Conservation (phyloP, 2,329 filamentous ascomycete species). For the Xylaria sp. region DNA sequence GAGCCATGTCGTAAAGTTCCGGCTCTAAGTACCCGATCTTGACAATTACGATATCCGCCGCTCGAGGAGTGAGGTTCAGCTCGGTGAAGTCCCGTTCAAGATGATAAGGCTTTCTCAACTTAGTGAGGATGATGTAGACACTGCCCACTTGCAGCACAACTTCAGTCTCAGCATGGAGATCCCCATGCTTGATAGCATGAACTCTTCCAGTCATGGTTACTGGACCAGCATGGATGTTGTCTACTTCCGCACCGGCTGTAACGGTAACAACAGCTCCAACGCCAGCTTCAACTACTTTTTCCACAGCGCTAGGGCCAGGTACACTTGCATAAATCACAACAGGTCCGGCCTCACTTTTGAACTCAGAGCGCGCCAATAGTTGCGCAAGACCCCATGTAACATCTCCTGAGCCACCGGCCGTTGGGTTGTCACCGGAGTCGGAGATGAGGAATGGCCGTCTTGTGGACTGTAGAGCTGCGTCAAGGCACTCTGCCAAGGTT, state of each 20-base stretch:
- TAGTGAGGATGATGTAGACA: slow-evolving; percentile 63
- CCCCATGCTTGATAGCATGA: slow-evolving; percentile 62
- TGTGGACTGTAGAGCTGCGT: slow-evolving; percentile 55
- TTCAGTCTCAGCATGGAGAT: slow-evolving; percentile 59
- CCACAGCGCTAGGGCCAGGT: slow-evolving; percentile 58
- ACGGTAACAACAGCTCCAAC: slow-evolving; percentile 61
- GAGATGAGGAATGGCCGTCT: slow-evolving; percentile 64
- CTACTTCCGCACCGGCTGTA: slow-evolving; percentile 62
- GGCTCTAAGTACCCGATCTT: slow-evolving; percentile 68
- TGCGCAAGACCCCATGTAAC: slow-evolving; percentile 62
- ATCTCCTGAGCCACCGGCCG: slow-evolving; percentile 64
- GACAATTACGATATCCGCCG: slow-evolving; percentile 63
- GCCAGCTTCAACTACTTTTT: slow-evolving; percentile 56
- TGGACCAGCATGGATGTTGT: slow-evolving; percentile 60
- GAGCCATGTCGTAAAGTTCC: slow-evolving; percentile 64
- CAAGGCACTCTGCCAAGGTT: slow-evolving; percentile 59
- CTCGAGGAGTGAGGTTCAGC: slow-evolving; percentile 57
- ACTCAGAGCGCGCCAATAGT: slow-evolving; percentile 59
- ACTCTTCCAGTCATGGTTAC: slow-evolving; percentile 63
- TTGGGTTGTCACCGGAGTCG: slow-evolving; percentile 67
- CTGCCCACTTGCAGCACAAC: slow-evolving; percentile 62
- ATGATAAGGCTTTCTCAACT: slow-evolving; percentile 65
- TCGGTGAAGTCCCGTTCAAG: slow-evolving; percentile 63
- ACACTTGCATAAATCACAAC: slow-evolving; percentile 65
- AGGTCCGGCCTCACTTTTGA: slow-evolving; percentile 52